Evolutionary conservation across 805 yeast species (phyloP).

Genomic region (Lipomyces starkeyi): DNA sequence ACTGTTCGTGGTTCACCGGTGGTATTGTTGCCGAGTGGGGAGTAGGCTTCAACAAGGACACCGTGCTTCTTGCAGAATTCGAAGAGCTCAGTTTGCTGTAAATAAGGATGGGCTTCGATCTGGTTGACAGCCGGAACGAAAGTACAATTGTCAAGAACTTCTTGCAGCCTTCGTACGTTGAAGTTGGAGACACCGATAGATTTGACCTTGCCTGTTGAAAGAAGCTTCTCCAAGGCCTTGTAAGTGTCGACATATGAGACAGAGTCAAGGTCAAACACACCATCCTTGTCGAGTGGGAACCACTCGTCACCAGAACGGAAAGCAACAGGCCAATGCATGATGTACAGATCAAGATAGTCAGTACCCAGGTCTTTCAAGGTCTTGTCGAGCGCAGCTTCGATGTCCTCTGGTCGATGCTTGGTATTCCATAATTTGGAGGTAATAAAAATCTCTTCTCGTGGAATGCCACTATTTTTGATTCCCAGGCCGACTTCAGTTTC

Average conservation of each 20-base stretch:
- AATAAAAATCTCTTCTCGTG: slow-evolving; percentile 52
- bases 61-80: slow-evolving; percentile 59
- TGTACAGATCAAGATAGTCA: slow-evolving; percentile 77
- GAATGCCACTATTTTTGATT: slow-evolving; percentile 53
- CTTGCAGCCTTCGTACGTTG: slow-evolving; percentile 58
- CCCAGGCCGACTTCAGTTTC: slow-evolving; percentile 73
- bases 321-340: slow-evolving; percentile 84
- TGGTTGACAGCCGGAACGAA: slow-evolving; percentile 74
- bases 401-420: slow-evolving; percentile 39
- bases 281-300: slow-evolving; percentile 50
- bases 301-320: slow-evolving; percentile 48
- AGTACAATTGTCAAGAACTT: slow-evolving; percentile 56
- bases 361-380: slow-evolving; percentile 67
- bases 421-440: slow-evolving; percentile 53
- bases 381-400: slow-evolving; percentile 60
- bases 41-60: slow-evolving; percentile 72
- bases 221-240: slow-evolving; percentile 65
- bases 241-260: slow-evolving; percentile 59
- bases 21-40: slow-evolving; percentile 66
- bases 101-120: slow-evolving; percentile 75
- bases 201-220: slow-evolving; percentile 57
- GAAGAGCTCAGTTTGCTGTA: slow-evolving; percentile 67
- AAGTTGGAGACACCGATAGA: slow-evolving; percentile 83
- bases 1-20: slow-evolving; percentile 44
- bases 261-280: slow-evolving; percentile 50